Evolutionary conservation across 768 basidiomycete species (phyloP), one percentile per base, ranked within the genome.

Genomic region (Coprinopsis sp.): DNA sequence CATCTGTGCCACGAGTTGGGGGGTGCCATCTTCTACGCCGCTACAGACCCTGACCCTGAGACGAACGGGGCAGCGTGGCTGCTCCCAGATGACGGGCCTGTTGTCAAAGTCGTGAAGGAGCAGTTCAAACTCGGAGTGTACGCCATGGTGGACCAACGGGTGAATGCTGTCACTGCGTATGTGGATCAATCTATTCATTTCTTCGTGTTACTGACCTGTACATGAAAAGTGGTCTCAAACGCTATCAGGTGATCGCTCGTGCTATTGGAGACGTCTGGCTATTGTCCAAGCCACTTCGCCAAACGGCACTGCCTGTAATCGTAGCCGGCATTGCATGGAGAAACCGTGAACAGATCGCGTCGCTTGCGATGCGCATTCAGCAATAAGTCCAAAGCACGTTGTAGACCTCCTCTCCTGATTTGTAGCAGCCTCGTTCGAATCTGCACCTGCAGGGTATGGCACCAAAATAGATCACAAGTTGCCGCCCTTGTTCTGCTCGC

Each of bases 51-150:
- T 1, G 66, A 76, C 53, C 54, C 61, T 22, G 64, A 59, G 31
- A 71, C 73, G 18, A 76, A 65, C 50, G 78, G 76, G 3, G 65
- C 64, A 37, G 67, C 72, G 0, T 78, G 71, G 64, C 53, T 77
- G 3, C 60, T 79, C 22, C 64, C 66, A 2, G 76, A 79, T 51
- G 67, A 76, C 51, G 78, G 78, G 2, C 72, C 72, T 3, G 71
- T 74, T 6, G 73, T 76, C 51, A 59, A 66, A 44, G 62, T 77
- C 6, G 65, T 69, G 13, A 68, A 68, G 33, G 74, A 78, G 50
- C 62, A 71, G 42, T 68, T 81, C 55, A 72, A 69, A 50, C 50
- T 66, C 38, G 78, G 78, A 2, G 73, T 80, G 19, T 81, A 80
- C 56, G 65, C 64, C 44, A 69, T 79, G 67, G 67, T 81, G 18